These are phyloP conservation scores for Mrakia blollopis DNA, from an alignment of 768 basidiomycete genomes.

Conservation along the genomic window DNA sequence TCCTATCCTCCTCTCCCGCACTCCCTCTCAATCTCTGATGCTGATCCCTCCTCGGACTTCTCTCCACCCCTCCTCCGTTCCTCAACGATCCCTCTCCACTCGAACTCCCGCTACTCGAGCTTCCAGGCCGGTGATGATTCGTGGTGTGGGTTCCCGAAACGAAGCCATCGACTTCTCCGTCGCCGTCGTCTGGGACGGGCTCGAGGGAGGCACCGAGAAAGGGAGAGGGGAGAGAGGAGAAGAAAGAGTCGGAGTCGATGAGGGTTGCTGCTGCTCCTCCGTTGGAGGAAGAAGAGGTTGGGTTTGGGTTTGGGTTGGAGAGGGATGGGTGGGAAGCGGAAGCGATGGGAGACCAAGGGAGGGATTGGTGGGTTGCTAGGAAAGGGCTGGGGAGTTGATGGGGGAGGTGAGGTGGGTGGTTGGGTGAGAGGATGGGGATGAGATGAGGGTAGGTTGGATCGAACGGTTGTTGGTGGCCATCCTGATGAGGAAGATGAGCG, in stretches of 20 bases:
- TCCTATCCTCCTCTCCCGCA: not conserved
- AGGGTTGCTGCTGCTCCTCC: not conserved
- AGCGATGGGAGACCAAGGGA: slow-evolving; percentile 1
- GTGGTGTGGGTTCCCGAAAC: not conserved
- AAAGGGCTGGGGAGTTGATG: slow-evolving; percentile 11
- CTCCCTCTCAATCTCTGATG: not conserved
- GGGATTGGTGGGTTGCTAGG: slow-evolving; percentile 8
- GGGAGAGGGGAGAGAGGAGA: slow-evolving; percentile 9
- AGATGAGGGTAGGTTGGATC: slow-evolving; percentile 24
- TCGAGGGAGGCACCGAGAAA: slow-evolving; percentile 13
- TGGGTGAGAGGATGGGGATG: not conserved
- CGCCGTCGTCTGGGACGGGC: slow-evolving; percentile 19
- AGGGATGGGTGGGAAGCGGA: not conserved
- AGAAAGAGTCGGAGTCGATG: slow-evolving; percentile 13
- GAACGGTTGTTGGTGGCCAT: not conserved
- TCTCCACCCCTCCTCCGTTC: not conserved
- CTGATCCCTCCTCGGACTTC: slow-evolving; percentile 6
- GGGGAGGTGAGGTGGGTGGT: slow-evolving; percentile 10
- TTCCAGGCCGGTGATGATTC: not conserved
- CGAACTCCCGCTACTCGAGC: slow-evolving; percentile 9
- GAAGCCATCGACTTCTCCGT: slow-evolving; percentile 8
- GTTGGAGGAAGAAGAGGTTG: not conserved
- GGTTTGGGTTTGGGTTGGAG: not conserved
- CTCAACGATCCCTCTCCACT: not conserved
- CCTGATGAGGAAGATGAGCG: not conserved